Evolutionary conservation across 306 rosid species (phyloP).

Genomic region (Corylus avellana): DNA sequence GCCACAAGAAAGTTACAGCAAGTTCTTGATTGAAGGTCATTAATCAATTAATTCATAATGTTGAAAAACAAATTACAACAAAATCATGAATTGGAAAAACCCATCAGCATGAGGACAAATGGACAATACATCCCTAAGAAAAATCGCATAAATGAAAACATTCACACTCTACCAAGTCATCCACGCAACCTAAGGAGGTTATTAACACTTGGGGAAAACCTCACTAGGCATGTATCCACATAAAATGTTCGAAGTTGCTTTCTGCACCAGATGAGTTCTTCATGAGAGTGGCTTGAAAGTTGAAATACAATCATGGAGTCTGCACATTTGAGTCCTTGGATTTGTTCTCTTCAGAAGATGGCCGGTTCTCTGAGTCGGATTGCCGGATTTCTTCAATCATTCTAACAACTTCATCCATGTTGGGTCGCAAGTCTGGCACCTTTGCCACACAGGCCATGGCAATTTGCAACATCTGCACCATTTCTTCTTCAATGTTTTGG

Average conservation of each 20-base stretch:
- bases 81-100: constrained; percentile 41
- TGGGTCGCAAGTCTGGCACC: constrained; percentile 86
- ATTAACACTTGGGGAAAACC: constrained; percentile 34
- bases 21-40: constrained; percentile 44
- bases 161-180: constrained; percentile 32
- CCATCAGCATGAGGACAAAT: constrained; percentile 27
- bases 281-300: constrained; percentile 16
- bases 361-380: constrained; percentile 98
- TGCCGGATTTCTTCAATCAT: constrained; percentile 95
- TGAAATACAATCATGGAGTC: constrained; percentile 54
- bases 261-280: constrained; percentile 38
- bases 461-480: constrained; percentile 97
- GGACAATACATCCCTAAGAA: constrained; percentile 34
- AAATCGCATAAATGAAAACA: constrained; percentile 49
- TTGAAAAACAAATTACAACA: constrained; percentile 50
- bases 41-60: constrained; percentile 60
- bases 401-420: constrained; percentile 82
- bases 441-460: constrained; percentile 92
- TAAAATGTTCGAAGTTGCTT: constrained; percentile 44
- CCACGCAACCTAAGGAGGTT: constrained; percentile 22
- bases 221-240: constrained; percentile 43
- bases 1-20: constrained; percentile 9
- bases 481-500: constrained; percentile 91
- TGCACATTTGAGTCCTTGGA: constrained; percentile 84
- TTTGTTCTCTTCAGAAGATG: constrained; percentile 89